Base-by-base conservation (phyloP, 1,284 basidiomycete genomes). In the Ganoderma meredithae region DNA sequence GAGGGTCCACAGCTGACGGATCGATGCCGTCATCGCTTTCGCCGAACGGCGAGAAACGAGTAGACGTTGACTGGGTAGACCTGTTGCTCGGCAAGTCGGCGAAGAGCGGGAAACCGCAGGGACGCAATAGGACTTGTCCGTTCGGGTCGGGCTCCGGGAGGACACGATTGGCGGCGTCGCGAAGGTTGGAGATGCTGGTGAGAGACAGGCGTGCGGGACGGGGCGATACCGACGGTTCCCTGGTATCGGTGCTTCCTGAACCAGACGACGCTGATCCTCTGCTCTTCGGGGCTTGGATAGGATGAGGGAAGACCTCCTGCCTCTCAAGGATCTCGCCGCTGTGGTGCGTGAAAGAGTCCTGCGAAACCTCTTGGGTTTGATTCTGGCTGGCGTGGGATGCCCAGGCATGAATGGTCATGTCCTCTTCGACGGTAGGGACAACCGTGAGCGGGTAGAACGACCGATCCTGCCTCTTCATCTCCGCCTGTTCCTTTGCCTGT, bases 11-110 rank as follows among this genome's bases (percentile, higher is more conserved):
- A 36, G 69, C 72, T 22, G 64, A 59, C 13, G 69, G 62, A 17
- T 71, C 68, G 8, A 61, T 58, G n/a, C 76, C 73, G n/a, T 71
- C 72, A 55, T 82, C 81, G 41, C 76, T 72, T 66, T 87, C 86
- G 59, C 76, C 77, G 71, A 90, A 89, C 3, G 89, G 86, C 39
- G 85, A 83, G 74, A 89, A 89, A 27, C 80, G 75, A 25, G 80
- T 77, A 15, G 73, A 69, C 53, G 77, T 78, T 55, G 76, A 70
- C 33, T 76, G 73, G 15, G 75, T 74, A 41, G 76, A 70, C 12
- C 76, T 64, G 58, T 77, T 66, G 25, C 78, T 76, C 25, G 80
- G 74, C 25, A 72, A 39, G 62, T 83, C 81, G 65, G 84, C 82
- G 73, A 85, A 84, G 55, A 81, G 73, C 19, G 83, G 74, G 75